These are phyloP conservation scores for Lecanicillium sp. DNA, from an alignment of 2,329 filamentous ascomycete species.

Conservation along the genomic window DNA sequence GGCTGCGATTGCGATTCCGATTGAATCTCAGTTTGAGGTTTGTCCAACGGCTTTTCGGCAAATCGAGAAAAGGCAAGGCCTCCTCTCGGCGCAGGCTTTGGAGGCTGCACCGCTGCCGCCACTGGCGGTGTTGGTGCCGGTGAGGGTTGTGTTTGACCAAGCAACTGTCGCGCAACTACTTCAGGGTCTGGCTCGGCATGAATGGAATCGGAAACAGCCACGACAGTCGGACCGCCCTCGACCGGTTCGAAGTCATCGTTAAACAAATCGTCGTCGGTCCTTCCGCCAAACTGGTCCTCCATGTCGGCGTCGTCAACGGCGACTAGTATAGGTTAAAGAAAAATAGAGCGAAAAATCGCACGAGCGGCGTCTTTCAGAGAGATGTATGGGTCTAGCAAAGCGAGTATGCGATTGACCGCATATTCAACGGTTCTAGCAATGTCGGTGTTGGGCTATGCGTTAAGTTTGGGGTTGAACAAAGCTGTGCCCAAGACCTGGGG, in stretches of 20 bases:
- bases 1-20: neutral
- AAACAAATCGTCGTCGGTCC: slow-evolving; percentile 55
- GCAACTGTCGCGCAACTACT: slow-evolving; percentile 2
- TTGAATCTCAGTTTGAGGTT: neutral
- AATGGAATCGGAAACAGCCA: slow-evolving; percentile 9
- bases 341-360: no score
- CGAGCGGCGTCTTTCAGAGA: no score
- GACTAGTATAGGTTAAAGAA: no score
- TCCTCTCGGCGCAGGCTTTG: slow-evolving; percentile 10
- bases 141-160: slow-evolving; percentile 2
- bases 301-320: no score
- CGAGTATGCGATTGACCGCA: no score
- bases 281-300: slow-evolving; percentile 53
- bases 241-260: slow-evolving; percentile 54
- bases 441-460: no score
- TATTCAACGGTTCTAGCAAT: no score
- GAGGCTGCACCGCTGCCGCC: no score
- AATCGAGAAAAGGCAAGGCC: slow-evolving; percentile 24
- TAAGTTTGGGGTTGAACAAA: no score
- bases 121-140: no score
- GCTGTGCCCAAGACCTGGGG: no score
- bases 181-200: slow-evolving; percentile 12
- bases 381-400: no score
- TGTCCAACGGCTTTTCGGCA: slow-evolving; percentile 21
- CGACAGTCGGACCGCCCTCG: slow-evolving; percentile 23